phyloP scores from a whole-genome alignment of 768 basidiomycete genomes.

The Neoboletus brunneissimus region DNA sequence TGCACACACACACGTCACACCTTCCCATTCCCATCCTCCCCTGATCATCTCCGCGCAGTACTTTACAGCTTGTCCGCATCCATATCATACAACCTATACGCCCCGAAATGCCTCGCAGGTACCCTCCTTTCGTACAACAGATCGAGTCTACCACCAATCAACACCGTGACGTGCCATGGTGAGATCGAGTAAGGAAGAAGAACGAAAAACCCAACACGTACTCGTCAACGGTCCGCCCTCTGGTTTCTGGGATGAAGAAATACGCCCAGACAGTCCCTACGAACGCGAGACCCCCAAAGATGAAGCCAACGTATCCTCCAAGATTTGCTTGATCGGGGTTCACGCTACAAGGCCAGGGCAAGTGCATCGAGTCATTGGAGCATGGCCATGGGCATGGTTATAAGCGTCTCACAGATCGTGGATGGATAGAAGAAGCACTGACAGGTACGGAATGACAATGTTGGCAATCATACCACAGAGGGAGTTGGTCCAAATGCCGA shows the following conservation, averaged over 20 bases:
- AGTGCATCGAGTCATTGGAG: background rate
- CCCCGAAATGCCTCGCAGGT: conserved; percentile 27
- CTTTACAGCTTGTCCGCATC: background rate
- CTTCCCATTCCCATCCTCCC: no score
- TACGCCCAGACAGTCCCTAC: conserved; percentile 24
- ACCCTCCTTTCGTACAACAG: conserved; percentile 31
- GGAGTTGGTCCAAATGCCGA: conserved; percentile 26
- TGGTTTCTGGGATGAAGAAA: conserved; percentile 29
- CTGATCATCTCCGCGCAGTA: background rate
- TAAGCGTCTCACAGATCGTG: background rate
- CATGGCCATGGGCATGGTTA: background rate
- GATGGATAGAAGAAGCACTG: no score
- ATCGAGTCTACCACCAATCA: conserved; percentile 22
- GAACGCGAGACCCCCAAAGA: conserved; percentile 26
- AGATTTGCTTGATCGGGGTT: conserved; percentile 29
- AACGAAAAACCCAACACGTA: conserved; percentile 7
- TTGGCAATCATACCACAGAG: conserved; percentile 18
- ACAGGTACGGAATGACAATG: no score
- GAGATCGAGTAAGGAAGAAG: background rate
- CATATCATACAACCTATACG: conserved; percentile 13
- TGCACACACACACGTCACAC: no score
- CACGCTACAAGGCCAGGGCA: conserved; percentile 9
- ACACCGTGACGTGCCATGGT: background rate
- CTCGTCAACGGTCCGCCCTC: conserved; percentile 30
- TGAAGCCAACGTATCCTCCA: conserved; percentile 28